A percentile compares a stretch with the other conserved stretches of the same genome.
Evolutionary conservation across 192 early-diverging fungal species (phyloP).

Genomic region (Geranomyces michiganensis): DNA sequence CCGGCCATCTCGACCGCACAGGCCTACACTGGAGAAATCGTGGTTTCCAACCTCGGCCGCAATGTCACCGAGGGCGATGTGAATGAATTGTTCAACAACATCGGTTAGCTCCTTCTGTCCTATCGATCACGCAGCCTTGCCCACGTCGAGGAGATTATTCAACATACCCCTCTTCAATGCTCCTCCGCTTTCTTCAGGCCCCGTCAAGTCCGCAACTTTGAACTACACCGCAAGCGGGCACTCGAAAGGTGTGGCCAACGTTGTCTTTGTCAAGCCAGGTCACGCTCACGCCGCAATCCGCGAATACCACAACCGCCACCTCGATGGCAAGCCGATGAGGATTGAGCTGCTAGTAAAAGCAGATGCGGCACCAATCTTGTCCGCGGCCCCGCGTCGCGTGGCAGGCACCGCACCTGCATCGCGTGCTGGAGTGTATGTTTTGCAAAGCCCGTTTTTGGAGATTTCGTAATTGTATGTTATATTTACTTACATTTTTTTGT

Average conservation of each 20-base stretch:
- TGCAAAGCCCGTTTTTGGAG: too few species aligned
- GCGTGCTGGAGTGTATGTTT: constrained; percentile 4
- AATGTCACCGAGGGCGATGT: constrained; percentile 49
- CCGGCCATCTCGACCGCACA: constrained; percentile 10
- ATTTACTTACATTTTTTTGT: too few species aligned
- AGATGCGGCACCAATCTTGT: constrained; percentile 18
- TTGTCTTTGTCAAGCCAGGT: constrained; percentile 35
- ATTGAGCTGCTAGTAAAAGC: constrained; percentile 49
- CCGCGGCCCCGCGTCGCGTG: background rate
- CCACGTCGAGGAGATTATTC: background rate
- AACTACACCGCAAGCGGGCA: constrained; percentile 49
- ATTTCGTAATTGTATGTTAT: too few species aligned
- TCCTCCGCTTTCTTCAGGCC: constrained; percentile 34
- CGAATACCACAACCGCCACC: constrained; percentile 53
- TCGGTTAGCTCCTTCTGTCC: constrained; percentile 37
- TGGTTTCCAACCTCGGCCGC: constrained; percentile 48
- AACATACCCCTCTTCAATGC: background rate
- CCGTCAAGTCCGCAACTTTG: constrained; percentile 42
- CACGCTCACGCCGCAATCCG: constrained; percentile 43
- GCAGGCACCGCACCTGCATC: background rate
- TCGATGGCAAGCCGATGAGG: constrained; percentile 53
- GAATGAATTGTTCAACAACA: constrained; percentile 46
- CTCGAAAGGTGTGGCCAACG: constrained; percentile 51
- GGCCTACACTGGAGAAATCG: constrained; percentile 27
- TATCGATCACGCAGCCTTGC: background rate